Evolutionary conservation across 305 asterid genomes (phyloP).

Genomic region (Rubia occidens): DNA sequence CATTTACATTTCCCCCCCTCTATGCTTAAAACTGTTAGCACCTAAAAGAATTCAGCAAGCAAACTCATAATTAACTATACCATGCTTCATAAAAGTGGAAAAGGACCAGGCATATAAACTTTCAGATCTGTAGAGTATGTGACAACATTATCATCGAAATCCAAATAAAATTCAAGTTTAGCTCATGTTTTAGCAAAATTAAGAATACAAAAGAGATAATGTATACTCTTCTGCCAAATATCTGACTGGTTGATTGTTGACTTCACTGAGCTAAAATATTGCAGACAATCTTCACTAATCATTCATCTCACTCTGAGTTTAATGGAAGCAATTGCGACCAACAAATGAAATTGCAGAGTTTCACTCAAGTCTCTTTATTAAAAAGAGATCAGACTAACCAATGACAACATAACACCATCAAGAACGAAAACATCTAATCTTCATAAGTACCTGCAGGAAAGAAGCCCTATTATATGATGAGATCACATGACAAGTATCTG

Average conservation of each 20-base stretch:
- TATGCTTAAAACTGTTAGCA: neutral
- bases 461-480: slow-evolving; percentile 79
- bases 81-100: neutral
- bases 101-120: neutral
- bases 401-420: neutral
- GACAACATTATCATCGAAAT: neutral
- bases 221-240: neutral
- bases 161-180: neutral
- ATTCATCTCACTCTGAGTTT: neutral
- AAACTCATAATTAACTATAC: neutral
- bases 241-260: neutral
- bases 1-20: neutral
- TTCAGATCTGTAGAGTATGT: neutral
- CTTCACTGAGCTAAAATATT: neutral
- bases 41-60: neutral
- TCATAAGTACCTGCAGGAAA: slow-evolving; percentile 63
- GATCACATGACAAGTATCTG: slow-evolving; percentile 76
- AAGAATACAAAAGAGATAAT: neutral
- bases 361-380: neutral
- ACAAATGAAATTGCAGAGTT: neutral
- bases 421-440: neutral
- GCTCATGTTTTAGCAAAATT: neutral
- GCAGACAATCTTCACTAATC: neutral
- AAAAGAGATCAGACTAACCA: slow-evolving; percentile 6
- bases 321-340: neutral